Evolutionary conservation across 352 stramenopile genomes (phyloP).

Genomic region (Pythium inflatum): DNA sequence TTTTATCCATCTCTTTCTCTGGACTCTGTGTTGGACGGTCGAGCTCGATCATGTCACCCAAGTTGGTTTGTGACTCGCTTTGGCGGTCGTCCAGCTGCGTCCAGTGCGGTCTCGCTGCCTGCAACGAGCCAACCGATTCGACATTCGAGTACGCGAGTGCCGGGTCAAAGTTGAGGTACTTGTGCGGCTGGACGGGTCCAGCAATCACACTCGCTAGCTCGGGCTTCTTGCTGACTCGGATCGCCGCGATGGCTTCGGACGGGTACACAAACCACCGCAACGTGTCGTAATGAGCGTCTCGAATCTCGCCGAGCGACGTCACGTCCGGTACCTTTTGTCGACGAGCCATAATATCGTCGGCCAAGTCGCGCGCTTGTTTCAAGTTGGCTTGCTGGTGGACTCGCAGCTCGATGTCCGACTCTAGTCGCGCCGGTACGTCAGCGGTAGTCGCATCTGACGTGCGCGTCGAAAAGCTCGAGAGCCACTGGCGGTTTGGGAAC

Average conservation of each 20-base stretch:
- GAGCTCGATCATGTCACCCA: too few species aligned
- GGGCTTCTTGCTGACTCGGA: conserved; percentile 20
- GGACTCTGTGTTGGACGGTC: neutral
- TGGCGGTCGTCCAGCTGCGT: too few species aligned
- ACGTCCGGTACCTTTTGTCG: neutral
- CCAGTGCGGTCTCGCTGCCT: too few species aligned
- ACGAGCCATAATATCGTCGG: conserved; percentile 21
- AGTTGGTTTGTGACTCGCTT: too few species aligned
- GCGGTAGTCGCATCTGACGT: neutral
- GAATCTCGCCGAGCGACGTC: conserved; percentile 26
- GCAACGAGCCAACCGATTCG: too few species aligned
- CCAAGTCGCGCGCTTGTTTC: conserved; percentile 26
- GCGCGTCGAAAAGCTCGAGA: conserved; percentile 28
- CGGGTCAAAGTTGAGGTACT: conserved; percentile 28
- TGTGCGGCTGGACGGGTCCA: conserved; percentile 36
- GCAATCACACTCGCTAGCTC: neutral
- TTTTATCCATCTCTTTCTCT: too few species aligned
- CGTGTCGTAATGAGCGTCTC: conserved; percentile 35
- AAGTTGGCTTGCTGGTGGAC: conserved; percentile 29
- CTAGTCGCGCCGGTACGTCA: neutral
- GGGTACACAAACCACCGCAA: conserved; percentile 58
- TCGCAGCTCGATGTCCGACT: conserved; percentile 12
- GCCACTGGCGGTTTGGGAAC: conserved; percentile 37
- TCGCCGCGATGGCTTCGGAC: conserved; percentile 37
- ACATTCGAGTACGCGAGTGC: conserved; percentile 22